Evolutionary conservation across 495 filamentous ascomycete genomes (phyloP), one percentile per base, ranked within the genome.

Genomic region (Thozetella sp.): DNA sequence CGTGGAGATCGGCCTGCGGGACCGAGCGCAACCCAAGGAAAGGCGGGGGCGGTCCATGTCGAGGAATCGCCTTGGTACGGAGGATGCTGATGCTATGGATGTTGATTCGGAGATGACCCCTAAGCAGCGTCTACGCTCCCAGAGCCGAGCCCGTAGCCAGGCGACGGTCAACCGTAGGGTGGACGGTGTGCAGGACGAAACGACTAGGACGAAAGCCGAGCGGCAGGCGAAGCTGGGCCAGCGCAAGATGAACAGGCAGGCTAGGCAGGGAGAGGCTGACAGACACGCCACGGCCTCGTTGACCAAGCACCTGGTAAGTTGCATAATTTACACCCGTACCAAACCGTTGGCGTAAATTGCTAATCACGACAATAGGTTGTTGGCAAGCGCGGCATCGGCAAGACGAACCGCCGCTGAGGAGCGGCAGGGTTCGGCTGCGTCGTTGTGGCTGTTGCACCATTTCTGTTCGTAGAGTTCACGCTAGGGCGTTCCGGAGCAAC

Each of bases 221-320:
- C 87, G 88, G 65, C 74, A 93, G 70, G 80, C 83, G 64, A 98
- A 97, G 83, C 74, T 99, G 68, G 83, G 88, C 63, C 95, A 99
- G 87, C 92, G 93, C 84, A 92, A 92, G 88, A 97, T 96, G 93
- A 98, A 99, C 80, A 83, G 94, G 60, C 94, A 96, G 90, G 95
- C 95, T 46, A 87, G 93, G 71, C 88, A 91, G 81, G 95, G 95
- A 77, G 95, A 99, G 80, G 93, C 93, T 37, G 95, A 99, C 86
- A 84, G 95, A 70, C 96, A 98, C 78, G 89, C 88, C 53, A 88
- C 88, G 56, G 88, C 88, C 10, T 81, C 89, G 46, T 76, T 96
- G 71, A 87, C 90, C 54, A 99, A 96, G 80, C 93, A 97, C 79
- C 83, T 99, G 85, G 92, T 97, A 83, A 67, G 87, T 83, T 60